A percentile compares a stretch with the other conserved stretches of the same genome.
These are phyloP conservation scores for Ganoderma sinense DNA, from an alignment of 1,284 basidiomycete species.

Conservation along the genomic window DNA sequence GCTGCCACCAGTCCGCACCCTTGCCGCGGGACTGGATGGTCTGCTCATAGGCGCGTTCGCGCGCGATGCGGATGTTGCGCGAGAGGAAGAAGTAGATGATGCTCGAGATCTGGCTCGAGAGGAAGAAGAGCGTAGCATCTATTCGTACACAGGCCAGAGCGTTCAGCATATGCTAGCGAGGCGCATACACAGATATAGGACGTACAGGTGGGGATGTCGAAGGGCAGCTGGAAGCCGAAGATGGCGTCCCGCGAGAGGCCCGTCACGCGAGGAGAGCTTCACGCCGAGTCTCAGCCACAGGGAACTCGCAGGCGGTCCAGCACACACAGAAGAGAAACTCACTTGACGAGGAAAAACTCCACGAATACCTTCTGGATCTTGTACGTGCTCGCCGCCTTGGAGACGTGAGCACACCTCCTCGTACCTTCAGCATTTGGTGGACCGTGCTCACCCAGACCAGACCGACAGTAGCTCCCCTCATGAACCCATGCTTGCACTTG, in stretches of 20 bases:
- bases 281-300: not conserved
- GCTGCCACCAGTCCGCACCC: slow-evolving; percentile 82
- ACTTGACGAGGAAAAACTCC: slow-evolving; percentile 68
- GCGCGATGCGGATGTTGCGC: slow-evolving; percentile 78
- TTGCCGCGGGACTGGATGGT: slow-evolving; percentile 84
- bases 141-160: slow-evolving; percentile 10
- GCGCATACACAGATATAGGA: slow-evolving; percentile 9
- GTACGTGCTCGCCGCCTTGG: slow-evolving; percentile 68
- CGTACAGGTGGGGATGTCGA: slow-evolving; percentile 73
- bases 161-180: not conserved
- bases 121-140: slow-evolving; percentile 80
- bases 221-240: slow-evolving; percentile 69
- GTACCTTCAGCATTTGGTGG: not conserved
- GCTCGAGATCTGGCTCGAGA: slow-evolving; percentile 74
- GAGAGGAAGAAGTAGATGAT: slow-evolving; percentile 82
- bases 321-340: slow-evolving; percentile 32
- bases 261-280: slow-evolving; percentile 67
- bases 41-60: slow-evolving; percentile 81
- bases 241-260: slow-evolving; percentile 71
- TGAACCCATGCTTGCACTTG: slow-evolving; percentile 75
- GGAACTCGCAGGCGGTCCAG: too few relatives aligned
- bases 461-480: slow-evolving; percentile 68
- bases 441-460: slow-evolving; percentile 64
- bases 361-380: slow-evolving; percentile 70
- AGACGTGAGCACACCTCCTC: not conserved